Evolutionary conservation across 768 basidiomycete species (phyloP).

Genomic region (Cubamyces lactineus): DNA sequence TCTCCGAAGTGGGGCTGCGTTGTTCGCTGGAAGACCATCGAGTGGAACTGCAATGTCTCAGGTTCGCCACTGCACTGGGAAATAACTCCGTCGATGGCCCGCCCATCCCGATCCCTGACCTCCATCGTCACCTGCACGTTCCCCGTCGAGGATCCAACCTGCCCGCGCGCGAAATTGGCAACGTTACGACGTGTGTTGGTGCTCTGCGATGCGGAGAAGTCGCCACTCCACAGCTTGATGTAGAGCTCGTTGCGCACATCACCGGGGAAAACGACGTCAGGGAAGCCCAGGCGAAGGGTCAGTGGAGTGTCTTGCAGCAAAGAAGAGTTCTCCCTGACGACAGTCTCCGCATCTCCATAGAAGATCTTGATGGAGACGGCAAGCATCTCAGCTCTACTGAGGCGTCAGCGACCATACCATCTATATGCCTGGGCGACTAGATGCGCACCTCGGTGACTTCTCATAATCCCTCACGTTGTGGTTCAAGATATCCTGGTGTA

Average conservation of each 20-base stretch:
- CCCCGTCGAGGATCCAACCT: constrained; percentile 55
- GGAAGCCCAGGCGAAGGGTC: constrained; percentile 88
- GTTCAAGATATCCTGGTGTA: constrained; percentile 94
- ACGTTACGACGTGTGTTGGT: constrained; percentile 59
- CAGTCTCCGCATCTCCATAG: constrained; percentile 74
- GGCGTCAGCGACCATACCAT: constrained; percentile 9
- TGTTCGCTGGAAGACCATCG: constrained; percentile 88
- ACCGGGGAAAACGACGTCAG: constrained; percentile 94
- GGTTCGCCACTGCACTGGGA: constrained; percentile 88
- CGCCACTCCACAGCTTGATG: constrained; percentile 94
- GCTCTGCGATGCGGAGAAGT: constrained; percentile 65
- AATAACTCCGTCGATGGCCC: constrained; percentile 68
- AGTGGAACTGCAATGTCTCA: constrained; percentile 77
- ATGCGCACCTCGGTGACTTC: constrained; percentile 72
- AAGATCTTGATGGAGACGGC: constrained; percentile 86
- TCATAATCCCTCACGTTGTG: constrained; percentile 79
- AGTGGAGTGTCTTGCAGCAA: constrained; percentile 80
- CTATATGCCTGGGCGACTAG: not conserved
- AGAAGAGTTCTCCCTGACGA: constrained; percentile 83
- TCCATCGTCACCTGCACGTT: constrained; percentile 93
- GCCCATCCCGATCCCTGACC: constrained; percentile 74
- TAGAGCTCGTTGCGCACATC: constrained; percentile 94
- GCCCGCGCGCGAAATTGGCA: constrained; percentile 58
- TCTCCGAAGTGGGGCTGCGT: constrained; percentile 92
- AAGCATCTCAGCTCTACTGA: constrained; percentile 77